A percentile compares a stretch with the other conserved stretches of the same genome.
Conservation (phyloP, 2,329 filamentous ascomycete genomes). For the Onygena corvina region DNA sequence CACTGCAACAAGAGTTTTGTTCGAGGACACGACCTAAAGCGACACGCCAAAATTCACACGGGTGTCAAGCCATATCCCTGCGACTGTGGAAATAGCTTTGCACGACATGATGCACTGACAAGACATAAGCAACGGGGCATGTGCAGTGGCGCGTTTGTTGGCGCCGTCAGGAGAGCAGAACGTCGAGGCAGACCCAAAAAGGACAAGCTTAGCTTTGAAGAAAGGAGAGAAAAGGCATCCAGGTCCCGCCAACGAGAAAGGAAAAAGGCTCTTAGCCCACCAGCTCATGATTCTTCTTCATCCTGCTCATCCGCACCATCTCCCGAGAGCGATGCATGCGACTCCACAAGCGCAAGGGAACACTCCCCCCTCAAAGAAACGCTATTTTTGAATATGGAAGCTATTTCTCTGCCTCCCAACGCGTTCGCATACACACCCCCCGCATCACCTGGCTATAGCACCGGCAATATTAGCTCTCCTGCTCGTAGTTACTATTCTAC, state of each 20-base stretch:
- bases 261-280: slow-evolving; percentile 24
- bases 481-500: slow-evolving; percentile 26
- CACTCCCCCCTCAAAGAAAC: slow-evolving; percentile 25
- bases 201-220: slow-evolving; percentile 47
- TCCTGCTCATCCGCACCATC: slow-evolving; percentile 28
- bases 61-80: slow-evolving; percentile 93
- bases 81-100: slow-evolving; percentile 87
- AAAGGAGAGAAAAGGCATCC: slow-evolving; percentile 45
- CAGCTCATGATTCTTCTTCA: slow-evolving; percentile 22
- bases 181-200: slow-evolving; percentile 57
- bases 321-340: slow-evolving; percentile 32
- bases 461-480: slow-evolving; percentile 30
- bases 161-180: slow-evolving; percentile 53
- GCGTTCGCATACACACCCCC: slow-evolving; percentile 39
- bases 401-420: slow-evolving; percentile 29
- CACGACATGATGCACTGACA: slow-evolving; percentile 86
- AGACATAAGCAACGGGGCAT: slow-evolving; percentile 89
- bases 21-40: slow-evolving; percentile 90
- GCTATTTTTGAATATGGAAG: slow-evolving; percentile 22
- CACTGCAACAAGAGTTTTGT: slow-evolving; percentile 93
- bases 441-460: slow-evolving; percentile 34
- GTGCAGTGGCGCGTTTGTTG: slow-evolving; percentile 91
- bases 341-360: slow-evolving; percentile 30
- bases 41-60: slow-evolving; percentile 94
- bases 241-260: slow-evolving; percentile 38